Evolutionary conservation across 371 early-diverging fungal genomes (phyloP).

Genomic region (Mortierella sp.): DNA sequence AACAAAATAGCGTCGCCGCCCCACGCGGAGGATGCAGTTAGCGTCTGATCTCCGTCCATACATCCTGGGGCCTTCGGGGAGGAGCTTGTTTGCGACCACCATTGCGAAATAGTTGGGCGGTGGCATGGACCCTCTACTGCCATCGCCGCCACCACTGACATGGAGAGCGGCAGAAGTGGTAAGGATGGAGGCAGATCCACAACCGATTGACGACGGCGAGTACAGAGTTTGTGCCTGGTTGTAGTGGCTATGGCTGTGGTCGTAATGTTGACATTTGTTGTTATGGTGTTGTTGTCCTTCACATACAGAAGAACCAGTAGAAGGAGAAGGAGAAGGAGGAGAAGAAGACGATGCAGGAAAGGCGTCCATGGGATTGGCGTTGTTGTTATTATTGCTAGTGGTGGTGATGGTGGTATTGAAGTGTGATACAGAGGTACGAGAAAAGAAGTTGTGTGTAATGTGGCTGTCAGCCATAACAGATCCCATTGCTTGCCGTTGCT

Average conservation of each 20-base stretch:
- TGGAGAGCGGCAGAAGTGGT: not conserved
- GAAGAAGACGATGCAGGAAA: not conserved
- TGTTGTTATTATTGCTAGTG: not conserved
- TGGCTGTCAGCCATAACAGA: conserved; percentile 1
- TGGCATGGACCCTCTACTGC: not conserved
- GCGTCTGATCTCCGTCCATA: conserved; percentile 14
- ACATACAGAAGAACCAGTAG: not conserved
- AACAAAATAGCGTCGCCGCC: conserved; percentile 12
- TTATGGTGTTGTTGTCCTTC: not conserved
- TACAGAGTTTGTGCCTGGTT: not conserved
- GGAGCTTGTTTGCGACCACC: not conserved
- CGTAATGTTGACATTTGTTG: not conserved
- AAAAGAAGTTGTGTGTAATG: not conserved
- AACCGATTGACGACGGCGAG: not conserved
- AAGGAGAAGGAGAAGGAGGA: not conserved
- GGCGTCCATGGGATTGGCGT: not conserved
- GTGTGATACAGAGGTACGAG: not conserved
- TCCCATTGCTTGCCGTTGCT: not conserved
- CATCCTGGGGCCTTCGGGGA: conserved; percentile 12
- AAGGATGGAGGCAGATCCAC: not conserved
- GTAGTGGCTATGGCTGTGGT: not conserved
- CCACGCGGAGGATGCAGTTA: conserved; percentile 28
- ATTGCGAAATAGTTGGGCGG: conserved; percentile 24
- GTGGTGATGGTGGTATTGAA: not conserved
- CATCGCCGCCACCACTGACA: not conserved